A percentile compares a stretch with the other conserved stretches of the same genome.
These are phyloP conservation scores for Streptanthus diversifolius DNA, from an alignment of 345 rosid genomes.

Conservation along the genomic window DNA sequence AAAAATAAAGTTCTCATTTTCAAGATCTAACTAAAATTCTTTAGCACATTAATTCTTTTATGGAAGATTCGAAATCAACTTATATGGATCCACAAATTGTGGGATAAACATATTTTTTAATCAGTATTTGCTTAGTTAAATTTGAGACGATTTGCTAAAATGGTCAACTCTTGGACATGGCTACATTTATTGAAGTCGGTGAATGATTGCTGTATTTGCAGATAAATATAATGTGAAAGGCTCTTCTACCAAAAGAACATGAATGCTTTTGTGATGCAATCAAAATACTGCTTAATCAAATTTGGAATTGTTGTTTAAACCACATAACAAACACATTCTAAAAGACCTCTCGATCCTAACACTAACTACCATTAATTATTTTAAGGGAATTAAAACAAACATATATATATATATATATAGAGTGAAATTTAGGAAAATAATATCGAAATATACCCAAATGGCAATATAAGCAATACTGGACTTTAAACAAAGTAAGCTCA, in stretches of 20 bases:
- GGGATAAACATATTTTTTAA: neutral
- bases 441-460: too few species aligned
- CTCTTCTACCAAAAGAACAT: neutral
- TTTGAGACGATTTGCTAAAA: neutral
- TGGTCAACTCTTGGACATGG: constrained; percentile 11
- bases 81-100: neutral
- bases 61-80: neutral
- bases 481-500: too few species aligned
- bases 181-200: constrained; percentile 11
- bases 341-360: too few species aligned
- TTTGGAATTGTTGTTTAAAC: neutral
- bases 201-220: constrained; percentile 3
- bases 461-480: too few species aligned
- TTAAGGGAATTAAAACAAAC: too few species aligned
- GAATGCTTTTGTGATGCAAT: neutral
- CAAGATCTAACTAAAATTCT: neutral
- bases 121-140: neutral
- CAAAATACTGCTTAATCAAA: neutral
- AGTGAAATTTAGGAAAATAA: too few species aligned
- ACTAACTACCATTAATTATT: too few species aligned
- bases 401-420: too few species aligned
- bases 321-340: too few species aligned
- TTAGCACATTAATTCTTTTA: neutral
- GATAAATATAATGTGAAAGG: neutral
- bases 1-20: too few species aligned